These are phyloP conservation scores for Eucalyptus camaldulensis DNA, from an alignment of 345 rosid species.

Conservation along the genomic window DNA sequence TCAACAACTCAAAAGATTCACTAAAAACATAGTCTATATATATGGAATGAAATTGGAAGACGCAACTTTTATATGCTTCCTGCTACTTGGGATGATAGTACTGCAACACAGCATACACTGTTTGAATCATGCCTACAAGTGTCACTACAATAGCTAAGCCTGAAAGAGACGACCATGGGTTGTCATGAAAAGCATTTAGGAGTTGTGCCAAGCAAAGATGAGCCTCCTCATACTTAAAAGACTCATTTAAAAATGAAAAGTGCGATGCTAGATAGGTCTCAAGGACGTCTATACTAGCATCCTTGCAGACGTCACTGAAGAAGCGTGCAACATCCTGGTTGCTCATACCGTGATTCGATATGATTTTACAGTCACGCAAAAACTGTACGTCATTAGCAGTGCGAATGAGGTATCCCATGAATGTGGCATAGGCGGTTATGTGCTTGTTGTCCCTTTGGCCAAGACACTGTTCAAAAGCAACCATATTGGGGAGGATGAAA, in stretches of 20 bases:
- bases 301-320: rapidly evolving
- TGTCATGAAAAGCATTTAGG: background rate
- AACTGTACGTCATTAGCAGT: rapidly evolving
- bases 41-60: background rate
- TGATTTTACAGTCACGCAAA: background rate
- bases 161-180: background rate
- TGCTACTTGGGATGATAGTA: background rate
- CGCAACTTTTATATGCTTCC: rapidly evolving
- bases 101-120: background rate
- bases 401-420: background rate
- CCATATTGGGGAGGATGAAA: background rate
- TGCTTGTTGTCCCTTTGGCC: rapidly evolving
- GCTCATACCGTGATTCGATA: rapidly evolving
- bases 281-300: rapidly evolving
- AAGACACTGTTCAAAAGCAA: background rate
- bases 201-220: background rate
- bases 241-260: rapidly evolving
- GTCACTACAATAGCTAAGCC: background rate
- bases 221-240: rapidly evolving
- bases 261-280: rapidly evolving
- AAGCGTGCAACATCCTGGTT: rapidly evolving
- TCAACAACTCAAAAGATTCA: too few species aligned
- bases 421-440: rapidly evolving
- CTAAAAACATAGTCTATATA: background rate
- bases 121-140: background rate